Base-by-base conservation (phyloP, 139 green algal species). In the Pycnococcus provasolii region DNA sequence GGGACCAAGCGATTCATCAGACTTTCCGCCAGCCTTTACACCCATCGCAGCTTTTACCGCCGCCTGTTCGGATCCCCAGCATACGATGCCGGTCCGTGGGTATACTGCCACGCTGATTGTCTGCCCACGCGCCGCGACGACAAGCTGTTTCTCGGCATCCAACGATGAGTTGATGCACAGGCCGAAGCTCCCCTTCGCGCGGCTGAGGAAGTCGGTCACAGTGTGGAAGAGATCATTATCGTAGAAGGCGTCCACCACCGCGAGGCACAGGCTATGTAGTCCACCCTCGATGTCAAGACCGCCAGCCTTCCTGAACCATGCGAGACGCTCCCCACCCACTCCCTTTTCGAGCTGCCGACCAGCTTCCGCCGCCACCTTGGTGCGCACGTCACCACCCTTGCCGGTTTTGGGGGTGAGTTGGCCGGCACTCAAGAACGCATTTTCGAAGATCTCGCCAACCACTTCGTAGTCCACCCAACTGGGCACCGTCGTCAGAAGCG, bases 81-180 rank as follows among this genome's bases (percentile, higher is more conserved):
- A 57, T 13, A 74, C 60, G 13, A 74, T 44, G 15, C 68, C 68
- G 42, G 45, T 74, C 1, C 50, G 43, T 1, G 68, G 68, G 64
- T 74, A 74, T 26, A 74, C 73, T 2, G 68, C 68, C 6, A 74
- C 59, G 60, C 42, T 61, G n/a, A 74, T 74, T 1, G 68, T 70
- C 43, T 74, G 68, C 0, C 68, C 68, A 42, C 68, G 64, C 1
- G 68, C 68, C 7, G 68, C 68, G 46, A 74, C 52, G 60, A 43
- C 61, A 13, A 74, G 6, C 51, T 74, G 60, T 6, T 48, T 66
- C 15, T 73, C 9, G 45, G 60, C 57, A 48, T 69, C 61, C 41
- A 74, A 26, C 1, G 63, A 64, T 15, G 26, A 53, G 1, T 48
- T 71, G 42, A 69, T 62, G n/a, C 45, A 65, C 44, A 74, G 59